phyloP scores from a whole-genome alignment of 2,329 filamentous ascomycete genomes.

The Rhynchosporium secalis region DNA sequence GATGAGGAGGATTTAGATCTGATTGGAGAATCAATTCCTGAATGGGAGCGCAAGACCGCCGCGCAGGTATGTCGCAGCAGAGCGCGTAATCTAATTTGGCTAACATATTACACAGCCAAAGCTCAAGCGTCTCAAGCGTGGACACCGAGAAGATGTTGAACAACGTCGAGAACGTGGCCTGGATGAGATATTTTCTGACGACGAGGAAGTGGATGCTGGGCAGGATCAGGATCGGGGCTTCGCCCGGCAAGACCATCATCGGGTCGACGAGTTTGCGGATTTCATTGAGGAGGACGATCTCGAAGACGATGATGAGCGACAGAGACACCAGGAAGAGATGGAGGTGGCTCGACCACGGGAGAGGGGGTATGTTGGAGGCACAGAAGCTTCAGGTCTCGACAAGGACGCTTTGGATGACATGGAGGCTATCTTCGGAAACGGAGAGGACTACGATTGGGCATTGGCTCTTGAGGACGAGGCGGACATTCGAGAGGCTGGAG shows the following conservation, averaged over 20 bases:
- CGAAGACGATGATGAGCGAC: slow-evolving; percentile 77
- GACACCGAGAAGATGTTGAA: slow-evolving; percentile 74
- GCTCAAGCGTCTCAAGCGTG: slow-evolving; percentile 95
- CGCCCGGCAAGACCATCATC: slow-evolving; percentile 50
- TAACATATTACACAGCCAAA: slow-evolving; percentile 61
- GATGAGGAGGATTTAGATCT: slow-evolving; percentile 96
- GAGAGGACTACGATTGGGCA: slow-evolving; percentile 94
- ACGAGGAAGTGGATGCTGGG: slow-evolving; percentile 72
- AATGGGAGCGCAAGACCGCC: slow-evolving; percentile 64
- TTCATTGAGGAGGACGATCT: slow-evolving; percentile 98
- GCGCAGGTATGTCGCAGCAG: slow-evolving; percentile 59
- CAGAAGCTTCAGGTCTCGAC: slow-evolving; percentile 82
- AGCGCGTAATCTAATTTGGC: slow-evolving; percentile 3
- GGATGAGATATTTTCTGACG: slow-evolving; percentile 92
- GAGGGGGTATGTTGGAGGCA: slow-evolving; percentile 65
- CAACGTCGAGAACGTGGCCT: slow-evolving; percentile 69
- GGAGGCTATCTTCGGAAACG: slow-evolving; percentile 92
- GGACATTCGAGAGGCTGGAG: slow-evolving; percentile 74
- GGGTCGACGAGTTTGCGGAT: slow-evolving; percentile 81
- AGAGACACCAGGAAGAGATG: slow-evolving; percentile 77
- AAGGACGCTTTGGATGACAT: slow-evolving; percentile 94
- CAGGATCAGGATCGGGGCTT: slow-evolving; percentile 46
- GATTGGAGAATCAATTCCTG: slow-evolving; percentile 79
- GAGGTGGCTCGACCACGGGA: slow-evolving; percentile 83
- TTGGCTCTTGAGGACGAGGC: slow-evolving; percentile 85